phyloP scores from a whole-genome alignment of 495 filamentous ascomycete genomes.

The Letharia columbiana region DNA sequence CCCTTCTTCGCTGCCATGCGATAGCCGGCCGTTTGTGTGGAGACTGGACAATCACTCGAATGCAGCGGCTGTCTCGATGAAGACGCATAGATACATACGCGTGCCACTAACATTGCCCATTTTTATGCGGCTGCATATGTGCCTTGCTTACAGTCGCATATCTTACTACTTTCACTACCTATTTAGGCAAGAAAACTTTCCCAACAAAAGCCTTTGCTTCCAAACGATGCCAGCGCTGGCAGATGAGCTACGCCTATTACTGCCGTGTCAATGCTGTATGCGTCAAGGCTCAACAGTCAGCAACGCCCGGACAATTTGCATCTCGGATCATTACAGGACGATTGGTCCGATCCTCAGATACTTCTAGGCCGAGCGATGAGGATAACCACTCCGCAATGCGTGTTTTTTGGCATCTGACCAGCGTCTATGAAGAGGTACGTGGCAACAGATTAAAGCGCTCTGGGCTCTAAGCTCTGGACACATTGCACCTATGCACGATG shows the following conservation, averaged over 20 bases:
- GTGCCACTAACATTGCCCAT: not conserved
- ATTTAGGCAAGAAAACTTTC: not conserved
- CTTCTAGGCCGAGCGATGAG: not conserved
- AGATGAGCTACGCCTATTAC: not conserved
- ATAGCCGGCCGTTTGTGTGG: not conserved
- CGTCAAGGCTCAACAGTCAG: not conserved
- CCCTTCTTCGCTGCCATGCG: not conserved
- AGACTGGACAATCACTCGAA: not conserved
- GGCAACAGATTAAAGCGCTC: not conserved
- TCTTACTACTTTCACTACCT: not conserved
- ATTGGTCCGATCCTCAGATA: not conserved
- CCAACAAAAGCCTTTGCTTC: not conserved
- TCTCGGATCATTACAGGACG: not conserved
- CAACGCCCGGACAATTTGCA: not conserved
- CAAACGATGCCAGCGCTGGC: not conserved
- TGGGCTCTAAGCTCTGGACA: too few relatives aligned
- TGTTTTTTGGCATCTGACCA: not conserved
- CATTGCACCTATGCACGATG: not conserved
- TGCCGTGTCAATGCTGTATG: not conserved
- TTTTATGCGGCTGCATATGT: not conserved
- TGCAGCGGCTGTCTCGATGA: constrained; percentile 1
- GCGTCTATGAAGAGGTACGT: not conserved
- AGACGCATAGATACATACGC: not conserved
- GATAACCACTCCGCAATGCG: not conserved
- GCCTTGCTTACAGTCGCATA: not conserved